Evolutionary conservation across 2,329 filamentous ascomycete genomes (phyloP).

Genomic region (Aspergillus proliferans): DNA sequence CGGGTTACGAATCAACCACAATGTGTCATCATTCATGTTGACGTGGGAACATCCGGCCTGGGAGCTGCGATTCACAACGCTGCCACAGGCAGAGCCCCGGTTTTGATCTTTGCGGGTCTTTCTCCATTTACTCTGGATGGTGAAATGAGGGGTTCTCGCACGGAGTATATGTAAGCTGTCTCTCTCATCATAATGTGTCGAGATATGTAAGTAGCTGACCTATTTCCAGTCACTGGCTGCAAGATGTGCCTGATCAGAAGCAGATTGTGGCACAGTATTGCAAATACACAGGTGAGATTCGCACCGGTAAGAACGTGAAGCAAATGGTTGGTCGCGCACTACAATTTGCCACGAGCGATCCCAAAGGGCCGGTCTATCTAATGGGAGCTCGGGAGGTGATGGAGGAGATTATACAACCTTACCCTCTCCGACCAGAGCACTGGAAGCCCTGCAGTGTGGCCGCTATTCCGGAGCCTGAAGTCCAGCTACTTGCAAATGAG

Average conservation of each 20-base stretch:
- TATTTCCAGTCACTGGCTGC: constrained; percentile 60
- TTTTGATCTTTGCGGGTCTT: constrained; percentile 71
- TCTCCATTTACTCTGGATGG: constrained; percentile 72
- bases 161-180: constrained; percentile 59
- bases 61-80: constrained; percentile 75
- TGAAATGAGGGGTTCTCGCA: constrained; percentile 68
- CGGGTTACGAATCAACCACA: constrained; percentile 66
- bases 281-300: constrained; percentile 74
- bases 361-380: constrained; percentile 74
- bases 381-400: constrained; percentile 73
- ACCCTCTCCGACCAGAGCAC: constrained; percentile 58
- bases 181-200: not conserved
- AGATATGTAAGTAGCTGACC: not conserved
- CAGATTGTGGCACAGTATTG: constrained; percentile 80
- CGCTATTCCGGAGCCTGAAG: constrained; percentile 48
- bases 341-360: constrained; percentile 72
- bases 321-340: constrained; percentile 81
- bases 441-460: constrained; percentile 67
- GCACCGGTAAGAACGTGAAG: constrained; percentile 77
- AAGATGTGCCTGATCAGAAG: constrained; percentile 76
- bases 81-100: constrained; percentile 64
- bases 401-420: constrained; percentile 74
- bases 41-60: constrained; percentile 74
- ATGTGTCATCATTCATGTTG: constrained; percentile 72
- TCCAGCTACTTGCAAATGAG: constrained; percentile 38